Percentiles rank a stretch among this genome's conserved stretches.
These are phyloP conservation scores for Termitomyces sp. DNA, from an alignment of 768 basidiomycete genomes.

Conservation along the genomic window DNA sequence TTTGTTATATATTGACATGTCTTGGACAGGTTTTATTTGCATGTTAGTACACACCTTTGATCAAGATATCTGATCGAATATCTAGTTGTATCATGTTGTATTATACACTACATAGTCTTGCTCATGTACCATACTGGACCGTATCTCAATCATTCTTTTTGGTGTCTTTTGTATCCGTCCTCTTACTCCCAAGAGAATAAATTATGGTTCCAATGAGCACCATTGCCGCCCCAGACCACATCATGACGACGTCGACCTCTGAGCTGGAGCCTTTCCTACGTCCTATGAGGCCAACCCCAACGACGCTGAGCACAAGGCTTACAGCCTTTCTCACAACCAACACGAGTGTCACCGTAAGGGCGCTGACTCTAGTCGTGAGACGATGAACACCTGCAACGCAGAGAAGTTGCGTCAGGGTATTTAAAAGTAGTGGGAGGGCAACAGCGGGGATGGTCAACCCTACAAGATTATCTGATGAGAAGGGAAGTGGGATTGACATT, in stretches of 20 bases:
- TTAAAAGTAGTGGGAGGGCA: constrained; percentile 62
- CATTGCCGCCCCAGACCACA: constrained; percentile 68
- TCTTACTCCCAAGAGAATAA: constrained; percentile 49
- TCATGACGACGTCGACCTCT: constrained; percentile 37
- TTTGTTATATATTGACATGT: background rate
- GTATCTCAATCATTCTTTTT: constrained; percentile 8
- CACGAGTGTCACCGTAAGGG: constrained; percentile 76
- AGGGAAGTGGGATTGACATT: constrained; percentile 14
- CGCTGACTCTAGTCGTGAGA: constrained; percentile 71
- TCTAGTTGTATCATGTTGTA: background rate
- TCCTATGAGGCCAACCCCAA: constrained; percentile 29
- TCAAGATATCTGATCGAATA: background rate
- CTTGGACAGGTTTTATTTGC: background rate
- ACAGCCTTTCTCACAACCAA: constrained; percentile 80
- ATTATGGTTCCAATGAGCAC: constrained; percentile 70
- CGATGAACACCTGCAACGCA: constrained; percentile 88
- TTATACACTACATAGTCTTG: background rate
- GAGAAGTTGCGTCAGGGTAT: constrained; percentile 79
- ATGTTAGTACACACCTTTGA: background rate
- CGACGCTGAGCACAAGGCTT: constrained; percentile 72
- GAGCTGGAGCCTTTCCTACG: constrained; percentile 17
- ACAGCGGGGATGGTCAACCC: constrained; percentile 47
- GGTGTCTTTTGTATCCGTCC: constrained; percentile 18
- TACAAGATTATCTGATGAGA: background rate
- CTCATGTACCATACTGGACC: too few species aligned